Evolutionary conservation across 805 yeast species (phyloP), one percentile per base, ranked within the genome.

Genomic region (Blastobotrys peoriensis): DNA sequence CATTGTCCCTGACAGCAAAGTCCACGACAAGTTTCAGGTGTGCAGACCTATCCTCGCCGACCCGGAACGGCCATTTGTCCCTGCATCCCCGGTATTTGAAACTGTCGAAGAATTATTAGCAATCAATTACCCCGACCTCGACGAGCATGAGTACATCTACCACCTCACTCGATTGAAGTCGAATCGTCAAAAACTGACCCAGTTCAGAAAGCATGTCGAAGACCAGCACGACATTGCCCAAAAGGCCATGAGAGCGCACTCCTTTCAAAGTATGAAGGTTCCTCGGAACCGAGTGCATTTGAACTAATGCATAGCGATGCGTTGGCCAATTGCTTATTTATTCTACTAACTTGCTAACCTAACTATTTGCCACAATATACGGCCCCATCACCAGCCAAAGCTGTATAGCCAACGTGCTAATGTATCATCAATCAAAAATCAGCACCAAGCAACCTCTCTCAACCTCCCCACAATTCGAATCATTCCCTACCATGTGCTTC

Each of bases 11-110:
- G 43, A 53, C 37, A 40, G 44, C 16, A 34, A 30, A 17, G 45
- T 54, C 20, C 38, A 47, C n/a, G 59, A 55, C 43, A 28, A 36
- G 36, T 54, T 55, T 36, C 43, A 48, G 17, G 17, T 30, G 28
- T 47, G 47, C 6, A 47, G 55, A 18, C 53, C 55, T 1, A 40
- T 52, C 30, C 45, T 51, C 20, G 52, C 48, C 0, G 59, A 52
- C 41, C 52, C 52, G 15, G 55, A 55, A 9, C 39, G 33, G 35
- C 57, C 56, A 5, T 53, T 51, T 40, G 46, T 55, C 22, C 54
- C 56, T 18, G 44, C 46, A 38, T 34, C 39, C 2, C 59, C 59
- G 2, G 55, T 55, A 23, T 53, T 52, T 23, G 46, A 47, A 2
- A 38, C 40, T 22, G 40, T 55, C 33, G 50, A 54, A 15, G 46